Evolutionary conservation across 2,329 filamentous ascomycete species (phyloP).

Genomic region (Penicillium sp.): DNA sequence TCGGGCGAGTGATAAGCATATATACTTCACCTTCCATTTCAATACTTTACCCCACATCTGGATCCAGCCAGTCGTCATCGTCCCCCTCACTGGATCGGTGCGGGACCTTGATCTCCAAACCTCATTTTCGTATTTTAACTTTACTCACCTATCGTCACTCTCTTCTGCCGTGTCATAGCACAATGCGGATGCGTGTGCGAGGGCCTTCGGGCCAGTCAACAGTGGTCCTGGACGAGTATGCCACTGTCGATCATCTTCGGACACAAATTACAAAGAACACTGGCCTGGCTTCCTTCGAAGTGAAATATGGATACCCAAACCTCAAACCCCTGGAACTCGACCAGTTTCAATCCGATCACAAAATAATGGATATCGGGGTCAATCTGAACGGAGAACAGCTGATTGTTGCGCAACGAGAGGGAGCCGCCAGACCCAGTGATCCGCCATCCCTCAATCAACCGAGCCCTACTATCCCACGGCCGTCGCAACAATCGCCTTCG

Average conservation of each 20-base stretch:
- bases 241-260: constrained; percentile 49
- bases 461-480: constrained; percentile 11
- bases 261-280: constrained; percentile 58
- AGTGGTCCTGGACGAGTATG: constrained; percentile 66
- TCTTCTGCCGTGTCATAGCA: not conserved
- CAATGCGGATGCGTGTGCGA: constrained; percentile 73
- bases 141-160: not conserved
- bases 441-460: constrained; percentile 7
- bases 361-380: constrained; percentile 57
- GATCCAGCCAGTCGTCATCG: not conserved
- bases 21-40: not conserved
- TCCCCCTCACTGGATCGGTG: not conserved
- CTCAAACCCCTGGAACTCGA: constrained; percentile 63
- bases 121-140: not conserved
- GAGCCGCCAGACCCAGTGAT: constrained; percentile 8
- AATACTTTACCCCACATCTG: constrained; percentile 1
- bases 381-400: constrained; percentile 69
- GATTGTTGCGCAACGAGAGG: constrained; percentile 57
- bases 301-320: constrained; percentile 85
- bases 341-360: constrained; percentile 50
- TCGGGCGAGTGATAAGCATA: not conserved
- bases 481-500: constrained; percentile 27
- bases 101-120: not conserved
- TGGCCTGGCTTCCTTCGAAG: constrained; percentile 64
- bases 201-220: constrained; percentile 72